A percentile compares a stretch with the other conserved stretches of the same genome.
phyloP scores from a whole-genome alignment of 805 yeast species.

The Pachysolen tannophilus region DNA sequence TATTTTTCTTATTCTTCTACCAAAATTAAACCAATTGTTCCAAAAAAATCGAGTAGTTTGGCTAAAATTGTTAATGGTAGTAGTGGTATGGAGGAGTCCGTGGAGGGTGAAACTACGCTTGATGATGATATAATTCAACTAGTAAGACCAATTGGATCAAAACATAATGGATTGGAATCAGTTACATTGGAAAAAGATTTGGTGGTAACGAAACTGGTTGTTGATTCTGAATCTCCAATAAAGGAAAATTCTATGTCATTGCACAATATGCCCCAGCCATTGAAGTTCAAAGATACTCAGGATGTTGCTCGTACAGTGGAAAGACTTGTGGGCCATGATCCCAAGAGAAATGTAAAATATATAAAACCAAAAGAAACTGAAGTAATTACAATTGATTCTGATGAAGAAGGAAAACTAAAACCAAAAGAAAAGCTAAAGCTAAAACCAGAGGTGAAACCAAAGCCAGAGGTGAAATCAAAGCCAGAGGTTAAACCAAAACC shows the following conservation, averaged over 20 bases:
- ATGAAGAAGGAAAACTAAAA: not conserved
- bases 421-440: not conserved
- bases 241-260: too few species aligned
- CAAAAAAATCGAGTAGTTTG: conserved; percentile 5
- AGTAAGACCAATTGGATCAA: conserved; percentile 12
- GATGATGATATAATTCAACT: conserved; percentile 9
- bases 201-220: too few species aligned
- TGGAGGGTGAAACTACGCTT: too few species aligned
- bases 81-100: too few species aligned
- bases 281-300: conserved; percentile 7
- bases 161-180: not conserved
- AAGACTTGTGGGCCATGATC: conserved; percentile 1
- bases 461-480: not conserved
- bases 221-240: too few species aligned
- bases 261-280: too few species aligned
- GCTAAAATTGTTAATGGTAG: too few species aligned
- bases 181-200: too few species aligned
- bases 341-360: not conserved
- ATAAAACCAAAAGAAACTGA: not conserved
- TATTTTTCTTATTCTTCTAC: too few species aligned
- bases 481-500: not conserved
- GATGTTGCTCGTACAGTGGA: conserved; percentile 4
- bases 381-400: not conserved
- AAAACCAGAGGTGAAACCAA: not conserved
- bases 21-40: conserved; percentile 6